Evolutionary conservation across 2,329 filamentous ascomycete species (phyloP).

Genomic region (Knoxdaviesia capensis): DNA sequence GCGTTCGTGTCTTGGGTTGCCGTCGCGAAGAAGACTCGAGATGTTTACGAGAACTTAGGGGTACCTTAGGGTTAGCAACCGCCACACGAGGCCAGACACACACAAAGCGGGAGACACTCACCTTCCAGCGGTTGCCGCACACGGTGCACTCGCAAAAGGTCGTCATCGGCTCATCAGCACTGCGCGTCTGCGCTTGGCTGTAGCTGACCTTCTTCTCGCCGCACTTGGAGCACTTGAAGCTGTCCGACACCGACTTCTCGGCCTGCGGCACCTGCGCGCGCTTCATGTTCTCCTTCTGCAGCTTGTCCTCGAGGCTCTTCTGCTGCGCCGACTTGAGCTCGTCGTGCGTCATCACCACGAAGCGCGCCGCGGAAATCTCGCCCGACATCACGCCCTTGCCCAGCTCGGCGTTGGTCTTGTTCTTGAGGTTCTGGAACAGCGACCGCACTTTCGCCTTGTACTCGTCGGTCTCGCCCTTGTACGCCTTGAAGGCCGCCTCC

Average conservation of each 20-base stretch:
- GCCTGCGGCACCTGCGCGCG: conserved; percentile 87
- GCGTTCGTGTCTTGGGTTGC: no score
- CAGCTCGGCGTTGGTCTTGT: conserved; percentile 65
- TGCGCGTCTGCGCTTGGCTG: conserved; percentile 84
- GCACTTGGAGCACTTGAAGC: conserved; percentile 78
- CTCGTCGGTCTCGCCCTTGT: conserved; percentile 48
- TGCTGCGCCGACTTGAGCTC: conserved; percentile 81
- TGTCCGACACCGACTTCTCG: conserved; percentile 76
- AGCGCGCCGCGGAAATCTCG: conserved; percentile 48
- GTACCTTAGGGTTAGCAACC: no score
- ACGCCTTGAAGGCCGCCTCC: conserved; percentile 48
- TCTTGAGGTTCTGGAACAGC: conserved; percentile 87
- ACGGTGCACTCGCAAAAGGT: conserved; percentile 54
- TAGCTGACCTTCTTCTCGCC: conserved; percentile 90
- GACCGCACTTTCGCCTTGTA: conserved; percentile 85
- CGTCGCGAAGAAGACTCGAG: not conserved
- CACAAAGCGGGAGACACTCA: conserved; percentile 15
- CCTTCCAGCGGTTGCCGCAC: conserved; percentile 55
- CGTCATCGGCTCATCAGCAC: conserved; percentile 84
- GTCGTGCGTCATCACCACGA: conserved; percentile 74
- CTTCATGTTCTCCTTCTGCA: conserved; percentile 88
- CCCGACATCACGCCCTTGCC: conserved; percentile 56
- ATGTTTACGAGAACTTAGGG: conserved; percentile 3
- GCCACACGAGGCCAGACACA: no score
- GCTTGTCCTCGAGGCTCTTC: conserved; percentile 51